Evolutionary conservation across 768 basidiomycete genomes (phyloP).

Genomic region (Kwoniella pini): DNA sequence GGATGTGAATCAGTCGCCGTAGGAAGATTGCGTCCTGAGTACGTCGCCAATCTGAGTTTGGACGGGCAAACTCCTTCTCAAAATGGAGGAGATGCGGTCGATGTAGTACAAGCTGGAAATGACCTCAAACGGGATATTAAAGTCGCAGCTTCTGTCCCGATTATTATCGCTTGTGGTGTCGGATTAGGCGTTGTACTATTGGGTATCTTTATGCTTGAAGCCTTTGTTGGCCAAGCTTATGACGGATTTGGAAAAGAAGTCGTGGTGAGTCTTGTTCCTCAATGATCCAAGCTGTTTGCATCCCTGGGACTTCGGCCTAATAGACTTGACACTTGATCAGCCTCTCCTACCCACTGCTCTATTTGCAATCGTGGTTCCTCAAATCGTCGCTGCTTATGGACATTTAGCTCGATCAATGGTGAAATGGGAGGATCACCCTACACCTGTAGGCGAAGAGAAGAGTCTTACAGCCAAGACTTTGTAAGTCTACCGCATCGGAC

Average conservation of each 20-base stretch:
- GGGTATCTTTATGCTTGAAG: conserved; percentile 72
- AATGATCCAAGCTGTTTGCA: no score
- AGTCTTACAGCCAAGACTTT: conserved; percentile 90
- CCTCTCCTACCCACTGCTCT: conserved; percentile 78
- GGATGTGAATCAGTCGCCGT: conserved; percentile 60
- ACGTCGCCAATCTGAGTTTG: conserved; percentile 42
- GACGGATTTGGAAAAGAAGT: conserved; percentile 78
- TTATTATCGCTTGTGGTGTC: conserved; percentile 68
- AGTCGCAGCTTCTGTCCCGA: conserved; percentile 46
- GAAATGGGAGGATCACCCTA: conserved; percentile 87
- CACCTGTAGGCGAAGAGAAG: conserved; percentile 71
- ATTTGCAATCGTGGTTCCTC: conserved; percentile 77
- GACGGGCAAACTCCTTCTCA: conserved; percentile 10
- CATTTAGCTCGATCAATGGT: conserved; percentile 69
- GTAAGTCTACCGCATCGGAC: conserved; percentile 24
- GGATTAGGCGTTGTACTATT: conserved; percentile 72
- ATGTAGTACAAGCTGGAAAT: conserved; percentile 35
- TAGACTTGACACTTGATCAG: no score
- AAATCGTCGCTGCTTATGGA: conserved; percentile 73
- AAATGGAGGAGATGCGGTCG: conserved; percentile 23
- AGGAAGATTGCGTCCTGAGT: conserved; percentile 45
- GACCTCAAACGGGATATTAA: conserved; percentile 46
- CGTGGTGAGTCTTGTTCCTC: conserved; percentile 76
- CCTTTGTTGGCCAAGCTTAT: conserved; percentile 85
- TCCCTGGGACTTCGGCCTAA: no score